Percentiles rank a stretch among this genome's conserved stretches.
These are phyloP conservation scores for Ustilago curta DNA, from an alignment of 1,284 basidiomycete species.

Conservation along the genomic window DNA sequence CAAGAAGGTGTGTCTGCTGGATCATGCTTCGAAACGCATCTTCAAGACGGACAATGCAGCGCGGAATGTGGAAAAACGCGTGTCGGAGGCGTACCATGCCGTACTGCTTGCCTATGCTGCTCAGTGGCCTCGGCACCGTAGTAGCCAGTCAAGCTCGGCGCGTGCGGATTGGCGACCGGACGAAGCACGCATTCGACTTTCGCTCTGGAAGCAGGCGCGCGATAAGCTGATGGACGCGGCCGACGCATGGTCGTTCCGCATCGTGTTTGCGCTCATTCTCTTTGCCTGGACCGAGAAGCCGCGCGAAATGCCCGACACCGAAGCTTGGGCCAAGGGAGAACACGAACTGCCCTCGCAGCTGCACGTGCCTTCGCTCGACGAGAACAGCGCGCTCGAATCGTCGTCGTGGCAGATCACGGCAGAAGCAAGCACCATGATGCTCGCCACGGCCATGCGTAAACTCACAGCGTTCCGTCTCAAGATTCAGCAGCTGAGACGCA, in stretches of 20 bases:
- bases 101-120: constrained; percentile 43
- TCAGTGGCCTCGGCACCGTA: constrained; percentile 39
- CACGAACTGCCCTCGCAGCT: constrained; percentile 25
- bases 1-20: constrained; percentile 40
- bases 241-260: constrained; percentile 42
- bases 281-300: constrained; percentile 51
- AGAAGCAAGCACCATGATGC: constrained; percentile 48
- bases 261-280: constrained; percentile 47
- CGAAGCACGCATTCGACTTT: constrained; percentile 34
- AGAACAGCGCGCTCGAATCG: constrained; percentile 43
- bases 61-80: constrained; percentile 36
- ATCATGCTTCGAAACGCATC: constrained; percentile 37
- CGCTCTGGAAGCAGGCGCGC: constrained; percentile 42
- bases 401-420: constrained; percentile 38
- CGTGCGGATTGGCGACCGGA: constrained; percentile 26
- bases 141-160: not conserved
- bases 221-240: constrained; percentile 48
- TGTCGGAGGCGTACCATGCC: constrained; percentile 41
- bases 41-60: constrained; percentile 29
- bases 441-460: constrained; percentile 44
- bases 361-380: constrained; percentile 35
- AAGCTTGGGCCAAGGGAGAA: constrained; percentile 22
- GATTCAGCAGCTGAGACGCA: constrained; percentile 35
- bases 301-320: constrained; percentile 31
- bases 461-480: constrained; percentile 40